These are phyloP conservation scores for Chlamydomonas reinhardtii DNA, from an alignment of 163 green algal species.

Conservation along the genomic window DNA sequence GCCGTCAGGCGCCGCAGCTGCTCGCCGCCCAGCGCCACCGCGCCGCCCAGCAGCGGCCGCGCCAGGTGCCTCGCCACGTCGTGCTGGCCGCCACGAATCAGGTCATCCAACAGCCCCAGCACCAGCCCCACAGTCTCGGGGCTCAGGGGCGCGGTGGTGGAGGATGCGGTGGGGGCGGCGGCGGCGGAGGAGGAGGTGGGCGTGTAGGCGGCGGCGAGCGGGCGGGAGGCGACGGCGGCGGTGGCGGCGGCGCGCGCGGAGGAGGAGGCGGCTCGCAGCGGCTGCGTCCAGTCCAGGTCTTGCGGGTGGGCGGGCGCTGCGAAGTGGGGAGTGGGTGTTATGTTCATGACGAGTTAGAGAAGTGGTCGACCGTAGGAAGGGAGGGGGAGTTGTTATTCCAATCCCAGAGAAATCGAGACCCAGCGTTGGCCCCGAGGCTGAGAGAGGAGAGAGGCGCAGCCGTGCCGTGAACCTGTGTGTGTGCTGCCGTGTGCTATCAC, in stretches of 20 bases:
- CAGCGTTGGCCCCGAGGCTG: too few species aligned
- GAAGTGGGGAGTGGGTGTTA: too few species aligned
- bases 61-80: constrained; percentile 42
- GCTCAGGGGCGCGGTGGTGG: background rate
- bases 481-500: too few species aligned
- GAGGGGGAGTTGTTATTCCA: too few species aligned
- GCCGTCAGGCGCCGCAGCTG: constrained; percentile 27
- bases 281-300: constrained; percentile 59
- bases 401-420: too few species aligned
- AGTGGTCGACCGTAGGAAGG: too few species aligned
- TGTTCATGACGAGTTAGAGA: too few species aligned
- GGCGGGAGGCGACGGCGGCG: constrained; percentile 8
- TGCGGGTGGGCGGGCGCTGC: constrained; percentile 43
- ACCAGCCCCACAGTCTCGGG: constrained; percentile 2
- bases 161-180: background rate
- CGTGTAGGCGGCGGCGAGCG: background rate
- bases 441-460: too few species aligned
- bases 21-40: constrained; percentile 23
- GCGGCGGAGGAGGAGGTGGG: background rate
- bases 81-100: constrained; percentile 10
- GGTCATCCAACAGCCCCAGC: constrained; percentile 39
- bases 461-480: too few species aligned
- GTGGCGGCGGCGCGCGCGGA: constrained; percentile 19
- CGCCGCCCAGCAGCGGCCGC: constrained; percentile 11
- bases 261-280: constrained; percentile 38